Evolutionary conservation across 1,284 basidiomycete genomes (phyloP), one percentile per base, ranked within the genome.

Genomic region (Bondarzewia mesenterica): DNA sequence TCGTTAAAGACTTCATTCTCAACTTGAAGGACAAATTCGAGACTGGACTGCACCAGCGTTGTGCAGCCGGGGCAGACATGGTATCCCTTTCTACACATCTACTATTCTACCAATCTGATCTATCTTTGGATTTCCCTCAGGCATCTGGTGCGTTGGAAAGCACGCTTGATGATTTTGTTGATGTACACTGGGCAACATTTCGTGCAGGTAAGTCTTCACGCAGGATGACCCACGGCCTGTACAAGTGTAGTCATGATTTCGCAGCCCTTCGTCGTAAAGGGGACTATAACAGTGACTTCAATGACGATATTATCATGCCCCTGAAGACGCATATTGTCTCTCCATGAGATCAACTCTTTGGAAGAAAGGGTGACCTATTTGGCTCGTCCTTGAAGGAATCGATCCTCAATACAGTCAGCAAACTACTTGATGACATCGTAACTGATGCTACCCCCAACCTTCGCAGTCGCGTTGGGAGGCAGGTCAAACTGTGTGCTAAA

Each of bases 271-370:
- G 77, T 46, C 75, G 77, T 35, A 69, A 76, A 53, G 79, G 79
- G 7, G 61, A 68, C 6, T 82, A 66, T 63, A 69, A 75, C 32
- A 67, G 70, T n/a, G 75, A 81, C 54, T 64, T 82, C 38, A 83
- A 82, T 54, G 69, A 73, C 4, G 78, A 82, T 50, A 62, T 83
- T 0, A 63, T 74, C 39, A 68, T 68, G 21, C 79, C 80, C 0
- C 77, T 83, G 63, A 80, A 77, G 1, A 69, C 68, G 37, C 73
- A 74, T 50, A 81, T 83, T 47, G 79, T 79, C 1, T 67, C 69
- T 46, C 72, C 74, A n/a, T n/a, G n/a, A n/a, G n/a, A n/a, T n/a
- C n/a, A n/a, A n/a, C n/a, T n/a, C n/a, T n/a, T n/a, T n/a, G n/a
- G n/a, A n/a, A n/a, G n/a, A n/a, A n/a, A n/a, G n/a, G n/a, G n/a